Base-by-base conservation (phyloP, 495 filamentous ascomycete genomes). In the Bacidia gigantensis region DNA sequence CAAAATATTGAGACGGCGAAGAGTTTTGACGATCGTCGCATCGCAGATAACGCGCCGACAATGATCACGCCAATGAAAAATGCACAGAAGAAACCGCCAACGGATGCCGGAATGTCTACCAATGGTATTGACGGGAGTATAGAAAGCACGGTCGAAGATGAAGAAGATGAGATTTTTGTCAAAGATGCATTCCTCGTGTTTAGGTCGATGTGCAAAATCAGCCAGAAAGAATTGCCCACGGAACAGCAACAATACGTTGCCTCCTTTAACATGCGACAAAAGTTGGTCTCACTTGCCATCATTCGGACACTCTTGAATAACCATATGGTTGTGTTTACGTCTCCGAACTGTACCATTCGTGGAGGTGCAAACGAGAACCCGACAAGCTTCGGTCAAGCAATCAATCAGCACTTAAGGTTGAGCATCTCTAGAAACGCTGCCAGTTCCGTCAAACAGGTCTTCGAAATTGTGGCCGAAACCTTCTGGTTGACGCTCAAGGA, bases 161-260 rank as follows among this genome's bases (percentile, higher is more conserved):
- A 92, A 53, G 89, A 95, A 56, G 93, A 97, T 61, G 93, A 99
- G 59, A 84, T 96, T 3, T 97, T 89, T 61, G 84, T 95, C 51
- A 86, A 90, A 60, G 93, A 99, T 66, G 87, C 93, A 12, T 99
- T 95, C 64, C 72, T 99, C 12, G 89, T 99, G 26, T 95, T 99
- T 72, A 78, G 93, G 21, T 92, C 93, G 9, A 89, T 99, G 67
- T 99, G 93, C 73, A 95, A 95, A 63, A 73, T 99, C 41, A 95
- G 89, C 54, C 95, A 89, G 51, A 99, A 96, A 61, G 69, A 86
- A 39, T 69, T 99, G 21, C 76, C 82, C 10, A 80, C 87, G 20
- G 93, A 99, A 49, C 89, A 97, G 57, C 79, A 95, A 35, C 84
- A 90, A 52, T 93, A 99, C 60, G 69, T 95, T 39, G 89, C 86